These are phyloP conservation scores for Erodium maritimum DNA, from an alignment of 345 rosid genomes.

Conservation along the genomic window DNA sequence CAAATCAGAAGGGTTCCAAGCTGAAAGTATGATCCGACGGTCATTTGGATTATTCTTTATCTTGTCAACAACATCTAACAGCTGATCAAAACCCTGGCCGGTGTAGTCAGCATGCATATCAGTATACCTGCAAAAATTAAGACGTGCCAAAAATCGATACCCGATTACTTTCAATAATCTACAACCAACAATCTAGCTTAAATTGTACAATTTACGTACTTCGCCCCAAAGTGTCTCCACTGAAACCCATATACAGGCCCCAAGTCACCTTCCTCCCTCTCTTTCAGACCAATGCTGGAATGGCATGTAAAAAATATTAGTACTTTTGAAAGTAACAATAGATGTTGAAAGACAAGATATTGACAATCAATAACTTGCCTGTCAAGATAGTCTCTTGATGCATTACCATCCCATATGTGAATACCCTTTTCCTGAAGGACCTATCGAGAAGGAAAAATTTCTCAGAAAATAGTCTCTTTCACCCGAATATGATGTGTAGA, in stretches of 20 bases:
- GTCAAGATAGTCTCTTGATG: constrained; percentile 83
- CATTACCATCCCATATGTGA: constrained; percentile 95
- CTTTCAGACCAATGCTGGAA: constrained; percentile 59
- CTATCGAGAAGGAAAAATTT: constrained; percentile 26
- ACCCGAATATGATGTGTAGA: too few relatives aligned
- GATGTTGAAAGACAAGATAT: background rate
- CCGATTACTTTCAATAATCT: background rate
- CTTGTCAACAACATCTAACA: constrained; percentile 30
- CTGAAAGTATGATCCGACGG: constrained; percentile 28
- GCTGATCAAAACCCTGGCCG: constrained; percentile 28
- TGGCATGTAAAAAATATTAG: constrained; percentile 11
- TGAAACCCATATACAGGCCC: constrained; percentile 98
- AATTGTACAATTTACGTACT: constrained; percentile 31
- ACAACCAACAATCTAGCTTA: background rate
- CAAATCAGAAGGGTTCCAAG: constrained; percentile 29
- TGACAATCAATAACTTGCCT: constrained; percentile 27
- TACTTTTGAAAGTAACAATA: background rate
- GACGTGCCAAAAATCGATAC: constrained; percentile 1
- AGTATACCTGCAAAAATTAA: constrained; percentile 47
- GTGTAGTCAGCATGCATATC: constrained; percentile 27
- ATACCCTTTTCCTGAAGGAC: constrained; percentile 87
- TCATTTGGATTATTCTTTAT: constrained; percentile 24
- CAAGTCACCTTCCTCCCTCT: constrained; percentile 86
- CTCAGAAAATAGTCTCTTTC: constrained; percentile 3
- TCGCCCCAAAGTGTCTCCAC: constrained; percentile 99